Evolutionary conservation across 148 eudicot genomes (phyloP), one percentile per base, ranked within the genome.

Genomic region (Chenopodium suecicum): DNA sequence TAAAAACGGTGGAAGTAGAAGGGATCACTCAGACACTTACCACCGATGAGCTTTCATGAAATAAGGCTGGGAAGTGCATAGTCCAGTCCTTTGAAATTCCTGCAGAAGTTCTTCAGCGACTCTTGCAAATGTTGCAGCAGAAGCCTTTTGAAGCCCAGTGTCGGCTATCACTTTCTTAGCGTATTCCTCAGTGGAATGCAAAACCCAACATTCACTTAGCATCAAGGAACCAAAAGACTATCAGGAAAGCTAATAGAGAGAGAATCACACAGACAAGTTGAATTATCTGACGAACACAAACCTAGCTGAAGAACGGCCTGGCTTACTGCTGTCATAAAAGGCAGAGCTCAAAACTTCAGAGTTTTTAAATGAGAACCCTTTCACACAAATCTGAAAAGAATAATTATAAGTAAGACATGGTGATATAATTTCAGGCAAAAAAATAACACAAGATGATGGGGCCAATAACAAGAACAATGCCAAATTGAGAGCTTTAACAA

Each of bases 31-130:
- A 13, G 74, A 85, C 47, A 89, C 97, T 83, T 72, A 96, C 99
- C 99, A 96, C 68, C 99, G 89, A 89, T 96, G 99, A 83, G 99
- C 98, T 89, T 88, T 94, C 88, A 75, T 89, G 87, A 96, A 96
- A 81, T 81, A 87, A 16, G 99, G 95, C 81, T 83, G 89, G 75
- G 94, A 83, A 65, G 89, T 90, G 85, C 83, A 79, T n/a, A 92
- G 88, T 66, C 91, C 93, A 1, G 90, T 94, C 73, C 76, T 87
- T 76, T 78, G 91, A 83, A 96, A 90, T 90, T 92, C 97, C 84
- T 85, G 88, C 75, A 91, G 85, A 65, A 96, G 89, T 32, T 92
- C 98, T 66, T 92, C 91, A 77, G 98, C 90, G 8, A 94, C 90
- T 82, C 86, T 86, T 63, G 86, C 72, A 83, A 96, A 85, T 65